Conservation (phyloP, 2,329 filamentous ascomycete genomes). For the Penicillium sp. region DNA sequence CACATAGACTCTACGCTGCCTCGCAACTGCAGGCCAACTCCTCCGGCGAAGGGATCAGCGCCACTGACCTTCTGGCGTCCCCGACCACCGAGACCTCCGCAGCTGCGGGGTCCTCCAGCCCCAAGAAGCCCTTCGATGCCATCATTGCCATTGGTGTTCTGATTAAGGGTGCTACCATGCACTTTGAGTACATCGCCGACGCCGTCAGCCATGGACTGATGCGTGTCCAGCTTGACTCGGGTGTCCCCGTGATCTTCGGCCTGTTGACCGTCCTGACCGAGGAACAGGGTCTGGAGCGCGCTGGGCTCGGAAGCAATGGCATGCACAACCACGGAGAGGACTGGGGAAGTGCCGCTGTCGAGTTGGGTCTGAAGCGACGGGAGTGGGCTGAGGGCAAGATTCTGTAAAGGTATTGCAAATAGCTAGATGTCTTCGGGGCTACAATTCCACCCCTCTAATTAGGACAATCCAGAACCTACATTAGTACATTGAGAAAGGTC, state of each 20-base stretch:
- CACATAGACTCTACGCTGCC: conserved; percentile 72
- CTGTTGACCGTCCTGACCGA: conserved; percentile 86
- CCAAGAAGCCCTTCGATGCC: conserved; percentile 74
- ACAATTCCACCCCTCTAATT: background rate
- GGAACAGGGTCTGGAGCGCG: conserved; percentile 81
- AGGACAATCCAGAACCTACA: background rate
- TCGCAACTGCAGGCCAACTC: conserved; percentile 78
- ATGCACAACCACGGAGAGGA: conserved; percentile 94
- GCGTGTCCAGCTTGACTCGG: conserved; percentile 86
- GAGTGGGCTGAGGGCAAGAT: conserved; percentile 76
- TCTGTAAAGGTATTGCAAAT: conserved; percentile 29
- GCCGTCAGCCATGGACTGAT: conserved; percentile 89
- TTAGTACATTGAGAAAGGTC: no score
- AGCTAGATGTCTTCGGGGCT: background rate
- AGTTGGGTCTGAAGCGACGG: conserved; percentile 85
- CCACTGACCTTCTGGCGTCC: conserved; percentile 62
- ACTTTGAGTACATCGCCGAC: conserved; percentile 98
- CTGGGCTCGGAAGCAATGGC: conserved; percentile 64
- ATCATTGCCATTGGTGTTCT: conserved; percentile 93
- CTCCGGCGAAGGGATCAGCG: conserved; percentile 38
- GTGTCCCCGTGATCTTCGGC: conserved; percentile 88
- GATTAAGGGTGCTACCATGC: conserved; percentile 99
- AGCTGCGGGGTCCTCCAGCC: conserved; percentile 38
- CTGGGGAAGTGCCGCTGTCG: conserved; percentile 92
- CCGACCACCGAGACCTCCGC: conserved; percentile 68